Conservation (phyloP, 495 filamentous ascomycete species). For the Trypethelium eluteriae region DNA sequence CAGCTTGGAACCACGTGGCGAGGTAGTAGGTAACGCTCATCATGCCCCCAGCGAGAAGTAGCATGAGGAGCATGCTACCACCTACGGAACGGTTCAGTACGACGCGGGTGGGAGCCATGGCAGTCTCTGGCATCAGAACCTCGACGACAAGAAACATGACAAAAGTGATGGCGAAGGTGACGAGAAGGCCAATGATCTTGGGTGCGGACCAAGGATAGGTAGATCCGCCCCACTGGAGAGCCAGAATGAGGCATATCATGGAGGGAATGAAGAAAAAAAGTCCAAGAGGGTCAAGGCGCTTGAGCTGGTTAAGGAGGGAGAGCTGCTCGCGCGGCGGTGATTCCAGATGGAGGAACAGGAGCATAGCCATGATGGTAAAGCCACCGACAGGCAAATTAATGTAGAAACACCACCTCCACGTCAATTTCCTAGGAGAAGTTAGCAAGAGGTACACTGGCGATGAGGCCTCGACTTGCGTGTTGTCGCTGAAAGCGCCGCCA, state of each 20-base stretch:
- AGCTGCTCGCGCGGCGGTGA: slow-evolving; percentile 29
- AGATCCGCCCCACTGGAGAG: slow-evolving; percentile 26
- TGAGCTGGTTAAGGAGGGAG: slow-evolving; percentile 24
- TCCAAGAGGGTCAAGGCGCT: slow-evolving; percentile 24
- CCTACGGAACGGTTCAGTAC: slow-evolving; percentile 15
- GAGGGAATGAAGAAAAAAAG: slow-evolving; percentile 19
- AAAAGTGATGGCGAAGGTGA: slow-evolving; percentile 11
- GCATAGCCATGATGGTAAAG: slow-evolving; percentile 4
- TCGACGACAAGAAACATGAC: too few species aligned
- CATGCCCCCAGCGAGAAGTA: slow-evolving; percentile 15
- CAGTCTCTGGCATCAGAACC: too few species aligned
- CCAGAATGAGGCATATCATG: slow-evolving; percentile 22
- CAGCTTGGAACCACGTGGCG: slow-evolving; percentile 29
- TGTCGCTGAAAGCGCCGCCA: not conserved
- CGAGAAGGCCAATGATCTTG: too few species aligned
- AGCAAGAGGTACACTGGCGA: slow-evolving; percentile 22
- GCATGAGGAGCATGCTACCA: too few species aligned
- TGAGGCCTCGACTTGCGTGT: slow-evolving; percentile 16
- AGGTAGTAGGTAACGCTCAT: slow-evolving; percentile 23
- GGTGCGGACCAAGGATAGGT: slow-evolving; percentile 1
- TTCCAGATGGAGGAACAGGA: slow-evolving; percentile 27
- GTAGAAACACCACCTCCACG: slow-evolving; percentile 27
- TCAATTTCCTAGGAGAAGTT: slow-evolving; percentile 31
- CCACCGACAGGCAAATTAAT: slow-evolving; percentile 20
- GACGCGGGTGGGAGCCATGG: not conserved